Evolutionary conservation across 352 stramenopile genomes (phyloP).

Genomic region (Phytopythium litorale): DNA sequence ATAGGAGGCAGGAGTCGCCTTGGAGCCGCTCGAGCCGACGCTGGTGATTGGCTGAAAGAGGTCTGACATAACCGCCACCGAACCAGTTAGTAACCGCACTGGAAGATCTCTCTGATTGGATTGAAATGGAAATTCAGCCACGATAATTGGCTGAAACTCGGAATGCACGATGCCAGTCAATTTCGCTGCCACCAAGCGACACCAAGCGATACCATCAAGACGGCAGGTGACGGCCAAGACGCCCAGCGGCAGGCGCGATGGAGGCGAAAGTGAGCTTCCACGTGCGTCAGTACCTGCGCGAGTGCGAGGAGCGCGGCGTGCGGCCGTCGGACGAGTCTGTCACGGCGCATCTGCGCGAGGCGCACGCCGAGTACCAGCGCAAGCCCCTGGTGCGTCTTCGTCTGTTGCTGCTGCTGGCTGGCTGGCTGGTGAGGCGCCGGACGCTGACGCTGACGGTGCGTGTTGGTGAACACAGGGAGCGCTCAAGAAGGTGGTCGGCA

Average conservation of each 20-base stretch:
- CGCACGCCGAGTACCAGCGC: conserved; percentile 83
- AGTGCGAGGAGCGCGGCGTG: conserved; percentile 66
- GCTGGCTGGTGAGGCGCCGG: neutral
- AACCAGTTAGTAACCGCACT: too few species aligned
- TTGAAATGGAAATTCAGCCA: too few species aligned
- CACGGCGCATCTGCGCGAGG: conserved; percentile 56
- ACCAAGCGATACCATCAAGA: too few species aligned
- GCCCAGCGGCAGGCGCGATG: conserved; percentile 24
- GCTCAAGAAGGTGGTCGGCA: conserved; percentile 62
- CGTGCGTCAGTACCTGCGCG: conserved; percentile 76
- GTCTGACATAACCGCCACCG: too few species aligned
- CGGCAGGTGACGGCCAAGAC: too few species aligned
- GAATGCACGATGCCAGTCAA: too few species aligned
- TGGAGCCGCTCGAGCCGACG: too few species aligned
- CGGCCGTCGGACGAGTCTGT: conserved; percentile 60
- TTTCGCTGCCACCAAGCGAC: too few species aligned
- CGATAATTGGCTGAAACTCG: too few species aligned
- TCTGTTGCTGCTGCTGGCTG: neutral
- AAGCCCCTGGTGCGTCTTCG: conserved; percentile 45
- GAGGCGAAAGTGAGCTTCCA: conserved; percentile 87
- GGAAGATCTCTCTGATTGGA: too few species aligned
- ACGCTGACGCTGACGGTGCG: neutral
- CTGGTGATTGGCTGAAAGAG: too few species aligned
- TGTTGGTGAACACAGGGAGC: conserved; percentile 27
- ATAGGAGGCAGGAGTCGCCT: too few species aligned